phyloP scores from a whole-genome alignment of 768 basidiomycete species.

The Leccinum pellstonianum region DNA sequence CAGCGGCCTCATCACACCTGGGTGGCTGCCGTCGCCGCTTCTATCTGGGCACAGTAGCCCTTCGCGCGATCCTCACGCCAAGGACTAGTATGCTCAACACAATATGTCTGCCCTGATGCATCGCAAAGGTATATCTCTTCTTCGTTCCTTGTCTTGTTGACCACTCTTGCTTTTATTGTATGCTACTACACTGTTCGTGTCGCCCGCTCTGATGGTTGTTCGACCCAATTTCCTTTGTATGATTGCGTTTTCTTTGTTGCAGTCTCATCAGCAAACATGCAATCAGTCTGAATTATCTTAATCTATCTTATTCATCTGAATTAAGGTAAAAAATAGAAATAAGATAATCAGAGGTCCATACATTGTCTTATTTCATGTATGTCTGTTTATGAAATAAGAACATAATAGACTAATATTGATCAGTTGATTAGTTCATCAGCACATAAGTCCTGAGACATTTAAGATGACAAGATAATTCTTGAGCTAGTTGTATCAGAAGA shows the following conservation, averaged over 20 bases:
- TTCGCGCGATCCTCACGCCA: conserved; percentile 20
- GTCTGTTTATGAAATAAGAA: no score
- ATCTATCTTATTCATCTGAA: no score
- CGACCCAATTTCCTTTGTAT: conserved; percentile 9
- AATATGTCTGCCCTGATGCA: conserved; percentile 28
- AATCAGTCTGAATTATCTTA: no score
- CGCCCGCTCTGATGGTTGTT: conserved; percentile 6
- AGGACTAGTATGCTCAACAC: conserved; percentile 27
- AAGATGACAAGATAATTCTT: no score
- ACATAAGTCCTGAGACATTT: no score
- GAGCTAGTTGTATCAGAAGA: no score
- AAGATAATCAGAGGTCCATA: no score
- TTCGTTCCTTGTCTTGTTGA: conserved; percentile 4
- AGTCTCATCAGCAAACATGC: not conserved
- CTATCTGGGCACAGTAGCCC: conserved; percentile 56
- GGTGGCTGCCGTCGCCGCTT: conserved; percentile 56
- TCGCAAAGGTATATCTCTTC: conserved; percentile 17
- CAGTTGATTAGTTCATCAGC: no score
- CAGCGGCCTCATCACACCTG: conserved; percentile 79
- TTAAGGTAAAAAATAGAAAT: no score
- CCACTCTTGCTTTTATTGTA: conserved; percentile 2
- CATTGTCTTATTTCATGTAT: no score
- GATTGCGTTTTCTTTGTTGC: conserved; percentile 11
- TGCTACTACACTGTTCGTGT: conserved; percentile 1
- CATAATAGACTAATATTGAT: no score